Evolutionary conservation across 2,329 filamentous ascomycete genomes (phyloP), one percentile per base, ranked within the genome.

Genomic region (Alternaria sp.): DNA sequence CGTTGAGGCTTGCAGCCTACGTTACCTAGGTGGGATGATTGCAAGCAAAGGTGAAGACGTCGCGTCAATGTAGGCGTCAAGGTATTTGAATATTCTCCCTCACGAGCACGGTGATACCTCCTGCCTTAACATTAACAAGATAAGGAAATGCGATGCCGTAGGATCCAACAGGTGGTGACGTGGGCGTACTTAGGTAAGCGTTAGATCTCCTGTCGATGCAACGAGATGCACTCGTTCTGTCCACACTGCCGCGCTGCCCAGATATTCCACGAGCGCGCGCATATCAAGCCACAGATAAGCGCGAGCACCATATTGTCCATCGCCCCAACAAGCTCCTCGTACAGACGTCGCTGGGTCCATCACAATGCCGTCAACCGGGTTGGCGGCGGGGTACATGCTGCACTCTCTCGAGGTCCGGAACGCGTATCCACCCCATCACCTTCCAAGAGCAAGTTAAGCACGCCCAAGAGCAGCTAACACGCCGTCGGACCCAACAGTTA

Each of bases 401-500:
- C 43, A 33, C 14, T 33, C 14, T 15, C 30, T 15, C 14, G 30
- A 11, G 7, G 26, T n/a, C n/a, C 41, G 9, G 26, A 47, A 21
- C 18, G 3, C 26, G 33, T 33, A 25, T 44, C 30, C 23, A 21
- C 25, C 12, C 5, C 18, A 15, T 47, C 55, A 65, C 61, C 64
- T 67, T 65, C 62, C 62, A 67, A 62, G 62, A 62, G 25, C 15
- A 43, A 57, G 26, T 58, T 37, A 67, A 67, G 64, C 62, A n/a
- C 47, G 3, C 26, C 59, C 60, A 59, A 61, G 55, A 58, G 21
- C 43, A 56, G 53, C 55, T 54, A 56, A 37, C 21, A 23, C 11
- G 23, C 55, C 53, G 50, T 33, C 4, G 21, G 53, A 14, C n/a
- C 61, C 55, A 51, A 30, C 8, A 15, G 12, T 41, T 65, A 65